Base-by-base conservation (phyloP, 345 rosid species). In the Salix viminalis region DNA sequence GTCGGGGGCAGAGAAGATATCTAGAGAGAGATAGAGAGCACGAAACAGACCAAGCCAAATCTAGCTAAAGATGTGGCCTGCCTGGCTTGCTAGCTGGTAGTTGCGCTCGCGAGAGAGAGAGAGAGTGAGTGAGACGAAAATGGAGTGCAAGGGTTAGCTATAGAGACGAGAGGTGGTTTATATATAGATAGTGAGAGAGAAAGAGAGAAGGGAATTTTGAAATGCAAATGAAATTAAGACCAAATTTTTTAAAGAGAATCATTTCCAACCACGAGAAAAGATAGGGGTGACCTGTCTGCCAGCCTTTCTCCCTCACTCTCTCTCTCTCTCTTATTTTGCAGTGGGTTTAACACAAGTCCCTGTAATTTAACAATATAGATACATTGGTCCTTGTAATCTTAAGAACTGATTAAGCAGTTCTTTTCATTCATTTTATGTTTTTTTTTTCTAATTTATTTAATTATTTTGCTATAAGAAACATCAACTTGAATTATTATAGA, bases 281-380 rank as follows among this genome's bases (percentile, higher is more conserved):
- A 83, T 79, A 80, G 32, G 82, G 78, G 82, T 89, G 88, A 86
- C 87, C 88, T 85, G 89, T 83, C 83, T 79, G 87, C 79, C 87
- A 83, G 85, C 78, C 60, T 70, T 73, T 30, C 24, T n/a, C 60
- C 21, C 5, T 5, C 36, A 0, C 34, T 30, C 60, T 26, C 60
- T 26, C 5, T 5, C 56, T n/a, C 6, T 23, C 46, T 34, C 34
- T 54, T 4, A 7, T 72, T 7, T 19, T 9, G 32, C 26, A 26
- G 72, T 52, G 44, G 56, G 58, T 9, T 8, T 8, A 39, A 39
- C 8, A 39, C 11, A 7, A 39, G 42, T 9, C 2, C 42, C 42
- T 39, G 11, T 9, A 39, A 39, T 39, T 9, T 2, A 7, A 9
- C 13, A 41, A 10, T 9, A 11, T 41, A 41, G 44, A 41, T 41